Conservation (phyloP, 1,139 yeast species). For the Geotrichum aggregatum region DNA sequence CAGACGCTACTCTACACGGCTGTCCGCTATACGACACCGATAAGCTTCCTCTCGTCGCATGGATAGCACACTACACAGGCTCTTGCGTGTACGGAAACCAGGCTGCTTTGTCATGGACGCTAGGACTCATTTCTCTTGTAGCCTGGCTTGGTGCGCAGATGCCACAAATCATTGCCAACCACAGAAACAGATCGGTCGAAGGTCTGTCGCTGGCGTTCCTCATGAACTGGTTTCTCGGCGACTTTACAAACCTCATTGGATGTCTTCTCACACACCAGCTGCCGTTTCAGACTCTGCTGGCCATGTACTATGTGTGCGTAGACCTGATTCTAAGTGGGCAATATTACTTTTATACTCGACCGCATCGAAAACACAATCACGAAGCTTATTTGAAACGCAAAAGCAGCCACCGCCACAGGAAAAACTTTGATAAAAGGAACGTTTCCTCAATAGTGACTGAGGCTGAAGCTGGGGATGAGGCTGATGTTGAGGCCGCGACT, state of each 20-base stretch:
- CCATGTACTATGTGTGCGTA: conserved; percentile 68
- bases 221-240: conserved; percentile 79
- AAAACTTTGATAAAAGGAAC: neutral
- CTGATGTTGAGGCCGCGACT: conserved; percentile 14
- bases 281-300: conserved; percentile 69
- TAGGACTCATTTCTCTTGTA: conserved; percentile 52
- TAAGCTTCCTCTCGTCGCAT: conserved; percentile 28
- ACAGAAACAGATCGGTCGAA: conserved; percentile 71
- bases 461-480: conserved; percentile 14
- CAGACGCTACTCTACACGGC: conserved; percentile 4
- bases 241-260: conserved; percentile 72
- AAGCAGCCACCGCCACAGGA: conserved; percentile 16
- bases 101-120: conserved; percentile 32
- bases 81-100: conserved; percentile 34
- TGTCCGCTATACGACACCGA: conserved; percentile 15
- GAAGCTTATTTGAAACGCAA: conserved; percentile 16
- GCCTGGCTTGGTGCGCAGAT: conserved; percentile 84
- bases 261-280: conserved; percentile 74
- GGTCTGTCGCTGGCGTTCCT: conserved; percentile 80
- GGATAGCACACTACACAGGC: conserved; percentile 34
- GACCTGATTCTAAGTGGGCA: conserved; percentile 71
- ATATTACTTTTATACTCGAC: conserved; percentile 60
- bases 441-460: neutral
- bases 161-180: conserved; percentile 80
- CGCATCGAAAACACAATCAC: conserved; percentile 23